phyloP scores from a whole-genome alignment of 2,329 filamentous ascomycete species.

The Monosporascus sp. region DNA sequence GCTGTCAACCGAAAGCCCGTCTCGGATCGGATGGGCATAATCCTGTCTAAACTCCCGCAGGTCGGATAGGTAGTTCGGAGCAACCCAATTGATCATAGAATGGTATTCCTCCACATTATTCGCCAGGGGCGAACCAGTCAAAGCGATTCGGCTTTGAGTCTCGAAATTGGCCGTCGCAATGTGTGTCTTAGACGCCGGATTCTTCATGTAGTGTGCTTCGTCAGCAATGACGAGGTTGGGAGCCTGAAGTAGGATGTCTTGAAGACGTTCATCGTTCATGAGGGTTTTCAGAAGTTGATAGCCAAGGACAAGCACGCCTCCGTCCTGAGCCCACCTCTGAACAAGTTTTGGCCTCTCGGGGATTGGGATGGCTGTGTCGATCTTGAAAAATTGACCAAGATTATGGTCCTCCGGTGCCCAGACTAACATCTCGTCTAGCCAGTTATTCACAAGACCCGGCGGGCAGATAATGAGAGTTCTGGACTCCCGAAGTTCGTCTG shows the following conservation, averaged over 20 bases:
- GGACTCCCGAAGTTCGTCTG: slow-evolving; percentile 53
- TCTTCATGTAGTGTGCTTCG: slow-evolving; percentile 79
- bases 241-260: slow-evolving; percentile 47
- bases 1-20: slow-evolving; percentile 66
- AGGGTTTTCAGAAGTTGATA: slow-evolving; percentile 61
- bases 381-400: slow-evolving; percentile 50
- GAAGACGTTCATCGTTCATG: slow-evolving; percentile 24
- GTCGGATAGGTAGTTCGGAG: slow-evolving; percentile 69
- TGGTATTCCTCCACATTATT: slow-evolving; percentile 84
- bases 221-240: slow-evolving; percentile 76
- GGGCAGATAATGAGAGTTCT: slow-evolving; percentile 73
- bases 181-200: slow-evolving; percentile 47
- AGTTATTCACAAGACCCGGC: slow-evolving; percentile 70
- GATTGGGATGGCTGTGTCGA: slow-evolving; percentile 38
- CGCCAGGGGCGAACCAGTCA: slow-evolving; percentile 81
- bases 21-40: slow-evolving; percentile 69
- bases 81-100: slow-evolving; percentile 82
- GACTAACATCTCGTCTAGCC: slow-evolving; percentile 67
- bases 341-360: slow-evolving; percentile 41
- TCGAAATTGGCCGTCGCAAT: slow-evolving; percentile 51
- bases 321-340: slow-evolving; percentile 53
- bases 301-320: slow-evolving; percentile 72
- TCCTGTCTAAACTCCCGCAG: slow-evolving; percentile 60
- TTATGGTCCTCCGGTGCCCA: slow-evolving; percentile 56
- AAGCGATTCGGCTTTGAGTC: slow-evolving; percentile 68